Evolutionary conservation across 2,329 filamentous ascomycete species (phyloP), one percentile per base, ranked within the genome.

Genomic region (Cladosporium sp.): DNA sequence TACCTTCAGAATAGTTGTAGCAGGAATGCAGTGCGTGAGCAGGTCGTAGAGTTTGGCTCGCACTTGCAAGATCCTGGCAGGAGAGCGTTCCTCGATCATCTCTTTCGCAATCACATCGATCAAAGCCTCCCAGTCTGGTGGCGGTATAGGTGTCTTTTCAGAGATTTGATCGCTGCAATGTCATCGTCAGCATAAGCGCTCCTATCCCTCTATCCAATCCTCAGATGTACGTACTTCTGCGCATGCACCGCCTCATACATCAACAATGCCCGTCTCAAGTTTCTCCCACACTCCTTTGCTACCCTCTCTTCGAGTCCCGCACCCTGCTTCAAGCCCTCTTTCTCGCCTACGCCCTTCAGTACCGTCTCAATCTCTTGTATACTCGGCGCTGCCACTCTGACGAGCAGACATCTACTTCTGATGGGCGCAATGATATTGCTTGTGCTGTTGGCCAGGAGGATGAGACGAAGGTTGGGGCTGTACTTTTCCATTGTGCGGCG

Each of bases 391-490:
- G 94, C 87, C 24, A 99, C 94, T 64, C 94, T 83, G 56, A 99
- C 91, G 50, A 99, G 81, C 72, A 99, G 78, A 54, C 92, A 97
- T 74, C 94, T 83, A 67, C 90, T 95, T 63, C 93, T 84, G 71
- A 99, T 99, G 0, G 94, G 94, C n/a, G 94, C 93, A 73, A 99
- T 99, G 67, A 99, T 99, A 70, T 97, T 97, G 62, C 92, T 92
- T 20, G 94, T 99, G 64, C 90, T 96, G 72, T 97, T 97, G 49
- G 94, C 94, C 60, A 99, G 78, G 60, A 99, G 78, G 49, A 99
- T 97, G 65, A 99, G 75, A 20, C 94, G 83, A 70, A 99, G 70
- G 72, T 99, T 99, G 13, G 93, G 92, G 68, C 90, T 95, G 80
- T 99, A 99, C 75, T 99, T 99, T 77, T 99, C 94, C 94, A 99